A percentile compares a stretch with the other conserved stretches of the same genome.
phyloP scores from a whole-genome alignment of 192 early-diverging fungal genomes.

The Chytriomyces sp. region DNA sequence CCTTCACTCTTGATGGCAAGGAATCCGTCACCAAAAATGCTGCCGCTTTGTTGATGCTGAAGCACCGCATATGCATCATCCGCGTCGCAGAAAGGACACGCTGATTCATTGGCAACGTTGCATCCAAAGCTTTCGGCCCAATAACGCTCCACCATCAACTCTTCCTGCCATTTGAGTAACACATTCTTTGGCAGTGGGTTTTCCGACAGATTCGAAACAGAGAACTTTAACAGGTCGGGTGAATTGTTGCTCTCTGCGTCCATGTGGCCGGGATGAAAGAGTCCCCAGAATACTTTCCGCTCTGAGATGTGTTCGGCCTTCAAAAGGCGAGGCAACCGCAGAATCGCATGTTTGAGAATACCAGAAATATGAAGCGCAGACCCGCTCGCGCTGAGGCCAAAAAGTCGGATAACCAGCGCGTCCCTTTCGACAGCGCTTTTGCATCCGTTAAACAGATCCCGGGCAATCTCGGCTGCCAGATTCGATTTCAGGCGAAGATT shows the following conservation, averaged over 20 bases:
- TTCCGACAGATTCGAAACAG: background rate
- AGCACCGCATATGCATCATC: constrained; percentile 16
- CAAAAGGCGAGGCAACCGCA: constrained; percentile 2
- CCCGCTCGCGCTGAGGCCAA: background rate
- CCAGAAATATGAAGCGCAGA: background rate
- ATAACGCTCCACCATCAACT: background rate
- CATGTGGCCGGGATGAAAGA: background rate
- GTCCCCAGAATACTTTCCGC: constrained; percentile 1
- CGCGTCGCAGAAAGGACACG: constrained; percentile 11
- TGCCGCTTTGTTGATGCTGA: constrained; percentile 8
- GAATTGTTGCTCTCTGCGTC: background rate
- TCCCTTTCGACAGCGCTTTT: background rate
- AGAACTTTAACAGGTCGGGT: too few species aligned
- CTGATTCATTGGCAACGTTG: constrained; percentile 9
- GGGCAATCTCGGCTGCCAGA: background rate
- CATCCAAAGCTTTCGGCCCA: background rate
- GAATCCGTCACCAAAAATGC: constrained; percentile 1
- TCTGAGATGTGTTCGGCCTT: background rate
- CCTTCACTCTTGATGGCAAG: constrained; percentile 23
- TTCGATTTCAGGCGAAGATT: background rate
- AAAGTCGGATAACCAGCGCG: background rate
- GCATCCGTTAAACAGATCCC: background rate
- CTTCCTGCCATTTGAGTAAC: constrained; percentile 16
- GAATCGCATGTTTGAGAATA: too few species aligned
- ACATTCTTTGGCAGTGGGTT: constrained; percentile 2